Percentiles rank a stretch among this genome's conserved stretches.
Conservation (phyloP, 2,329 filamentous ascomycete genomes). For the Aspergillus neoniger region DNA sequence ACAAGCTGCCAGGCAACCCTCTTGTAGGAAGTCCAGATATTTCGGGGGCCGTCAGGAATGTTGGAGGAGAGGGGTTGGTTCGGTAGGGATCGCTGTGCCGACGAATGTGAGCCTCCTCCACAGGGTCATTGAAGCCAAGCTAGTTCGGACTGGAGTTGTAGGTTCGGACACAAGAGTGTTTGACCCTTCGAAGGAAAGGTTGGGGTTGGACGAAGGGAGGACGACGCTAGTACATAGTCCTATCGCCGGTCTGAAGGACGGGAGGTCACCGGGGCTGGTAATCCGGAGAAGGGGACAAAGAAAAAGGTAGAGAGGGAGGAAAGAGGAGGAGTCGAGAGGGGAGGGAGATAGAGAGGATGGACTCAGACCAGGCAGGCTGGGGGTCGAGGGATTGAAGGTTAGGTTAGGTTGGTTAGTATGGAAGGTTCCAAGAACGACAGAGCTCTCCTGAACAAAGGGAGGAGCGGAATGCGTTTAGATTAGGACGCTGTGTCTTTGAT, state of each 20-base stretch:
- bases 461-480: slow-evolving; percentile 21
- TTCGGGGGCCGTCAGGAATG: slow-evolving; percentile 32
- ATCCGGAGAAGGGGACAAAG: slow-evolving; percentile 1
- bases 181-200: slow-evolving; percentile 9
- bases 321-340: neutral
- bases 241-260: neutral
- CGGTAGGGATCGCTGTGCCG: slow-evolving; percentile 25
- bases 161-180: neutral
- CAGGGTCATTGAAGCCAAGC: slow-evolving; percentile 31
- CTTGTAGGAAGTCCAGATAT: slow-evolving; percentile 26
- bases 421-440: slow-evolving; percentile 18
- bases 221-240: slow-evolving; percentile 6
- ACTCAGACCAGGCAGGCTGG: neutral
- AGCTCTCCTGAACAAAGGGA: slow-evolving; percentile 24
- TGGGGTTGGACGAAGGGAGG: neutral
- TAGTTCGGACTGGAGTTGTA: slow-evolving; percentile 5
- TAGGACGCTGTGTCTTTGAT: slow-evolving; percentile 1
- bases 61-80: slow-evolving; percentile 21
- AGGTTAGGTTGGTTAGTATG: neutral
- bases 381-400: slow-evolving; percentile 16
- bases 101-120: slow-evolving; percentile 26
- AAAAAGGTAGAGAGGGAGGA: slow-evolving; percentile 9
- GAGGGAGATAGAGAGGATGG: slow-evolving; percentile 6
- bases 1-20: slow-evolving; percentile 38
- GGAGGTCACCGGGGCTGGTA: neutral